Conservation (phyloP, 169 alveolate species). For the Plasmodium falciparum region DNA sequence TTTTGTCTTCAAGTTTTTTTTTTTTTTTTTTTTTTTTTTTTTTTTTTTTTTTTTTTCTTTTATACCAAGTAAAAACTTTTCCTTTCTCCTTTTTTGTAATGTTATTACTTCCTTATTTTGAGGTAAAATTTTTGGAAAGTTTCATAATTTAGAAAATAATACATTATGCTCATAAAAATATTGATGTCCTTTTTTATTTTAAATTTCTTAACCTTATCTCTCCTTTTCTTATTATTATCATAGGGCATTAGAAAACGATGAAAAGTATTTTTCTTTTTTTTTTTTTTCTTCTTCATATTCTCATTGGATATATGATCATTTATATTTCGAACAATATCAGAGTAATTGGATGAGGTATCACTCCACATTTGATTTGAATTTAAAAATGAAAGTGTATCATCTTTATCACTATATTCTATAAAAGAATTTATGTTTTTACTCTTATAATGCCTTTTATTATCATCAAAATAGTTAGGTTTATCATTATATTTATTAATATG, state of each 20-base stretch:
- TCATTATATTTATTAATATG: background rate
- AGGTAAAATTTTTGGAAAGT: constrained; percentile 13
- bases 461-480: too few species aligned
- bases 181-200: constrained; percentile 11
- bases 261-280: background rate
- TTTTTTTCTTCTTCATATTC: background rate
- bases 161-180: constrained; percentile 33
- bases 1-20: background rate
- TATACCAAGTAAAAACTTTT: background rate
- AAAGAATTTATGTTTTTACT: too few species aligned
- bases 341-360: too few species aligned
- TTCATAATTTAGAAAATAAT: constrained; percentile 28
- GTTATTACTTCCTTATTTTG: background rate
- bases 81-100: background rate
- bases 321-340: background rate
- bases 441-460: too few species aligned
- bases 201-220: background rate
- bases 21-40: constrained; percentile 2
- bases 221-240: background rate
- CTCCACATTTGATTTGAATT: too few species aligned
- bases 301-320: background rate
- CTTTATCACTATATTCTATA: too few species aligned
- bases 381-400: too few species aligned
- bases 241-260: too few species aligned
- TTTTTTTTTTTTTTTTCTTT: background rate